Conservation (phyloP, 2,329 filamentous ascomycete species). For the Coniochaeta ligniaria region DNA sequence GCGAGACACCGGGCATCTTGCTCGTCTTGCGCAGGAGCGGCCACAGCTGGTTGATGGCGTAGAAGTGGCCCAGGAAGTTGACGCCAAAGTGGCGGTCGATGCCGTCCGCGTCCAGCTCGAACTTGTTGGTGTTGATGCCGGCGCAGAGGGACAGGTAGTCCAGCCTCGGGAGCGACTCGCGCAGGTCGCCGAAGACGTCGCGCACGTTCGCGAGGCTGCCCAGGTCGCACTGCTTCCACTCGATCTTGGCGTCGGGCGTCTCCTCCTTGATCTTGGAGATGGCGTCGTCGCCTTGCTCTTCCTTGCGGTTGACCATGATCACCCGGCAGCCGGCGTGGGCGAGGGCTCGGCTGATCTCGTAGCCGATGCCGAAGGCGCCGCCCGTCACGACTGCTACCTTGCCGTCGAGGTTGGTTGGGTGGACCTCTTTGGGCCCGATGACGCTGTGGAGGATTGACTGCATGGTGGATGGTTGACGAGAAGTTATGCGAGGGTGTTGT, state of each 20-base stretch:
- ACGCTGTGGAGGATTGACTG: slow-evolving; percentile 28
- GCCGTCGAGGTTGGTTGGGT: slow-evolving; percentile 25
- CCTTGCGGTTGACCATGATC: slow-evolving; percentile 27
- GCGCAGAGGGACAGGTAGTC: slow-evolving; percentile 35
- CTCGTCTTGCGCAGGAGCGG: slow-evolving; percentile 32
- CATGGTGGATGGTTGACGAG: slow-evolving; percentile 17
- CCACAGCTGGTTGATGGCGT: slow-evolving; percentile 32
- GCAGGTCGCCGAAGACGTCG: slow-evolving; percentile 26
- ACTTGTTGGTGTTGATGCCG: slow-evolving; percentile 34
- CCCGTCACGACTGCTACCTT: slow-evolving; percentile 29
- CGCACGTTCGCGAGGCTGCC: slow-evolving; percentile 28
- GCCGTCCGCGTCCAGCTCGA: slow-evolving; percentile 25
- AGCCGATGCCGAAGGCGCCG: slow-evolving; percentile 30
- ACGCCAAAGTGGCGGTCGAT: slow-evolving; percentile 37
- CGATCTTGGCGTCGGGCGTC: slow-evolving; percentile 21
- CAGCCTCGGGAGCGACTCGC: slow-evolving; percentile 26
- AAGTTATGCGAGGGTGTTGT: background rate
- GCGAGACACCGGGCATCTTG: slow-evolving; percentile 21
- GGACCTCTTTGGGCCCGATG: slow-evolving; percentile 25
- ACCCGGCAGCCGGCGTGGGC: slow-evolving; percentile 25
- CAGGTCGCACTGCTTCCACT: slow-evolving; percentile 34
- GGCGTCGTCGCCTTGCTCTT: slow-evolving; percentile 22
- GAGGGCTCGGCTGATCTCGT: slow-evolving; percentile 25
- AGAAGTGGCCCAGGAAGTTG: slow-evolving; percentile 37
- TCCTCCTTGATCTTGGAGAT: slow-evolving; percentile 20